These are phyloP conservation scores for Aureobasidium sp. DNA, from an alignment of 2,329 filamentous ascomycete genomes.

Conservation along the genomic window DNA sequence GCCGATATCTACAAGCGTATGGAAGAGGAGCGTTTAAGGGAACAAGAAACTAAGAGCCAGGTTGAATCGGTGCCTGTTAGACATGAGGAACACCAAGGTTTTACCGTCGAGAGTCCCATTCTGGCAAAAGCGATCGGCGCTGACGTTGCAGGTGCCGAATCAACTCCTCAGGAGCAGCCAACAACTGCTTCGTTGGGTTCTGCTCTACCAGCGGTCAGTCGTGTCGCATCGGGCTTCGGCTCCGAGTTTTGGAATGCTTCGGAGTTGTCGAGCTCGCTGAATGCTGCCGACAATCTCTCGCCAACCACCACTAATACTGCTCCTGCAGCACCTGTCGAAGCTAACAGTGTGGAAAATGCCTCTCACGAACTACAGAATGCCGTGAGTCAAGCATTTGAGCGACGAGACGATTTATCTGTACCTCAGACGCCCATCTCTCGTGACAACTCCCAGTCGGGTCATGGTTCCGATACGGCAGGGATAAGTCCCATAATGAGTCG, in stretches of 20 bases:
- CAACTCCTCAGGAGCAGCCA: neutral
- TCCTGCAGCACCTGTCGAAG: neutral
- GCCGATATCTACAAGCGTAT: slow-evolving; percentile 70
- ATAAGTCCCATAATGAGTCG: slow-evolving; percentile 61
- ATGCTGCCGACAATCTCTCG: neutral
- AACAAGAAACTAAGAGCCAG: slow-evolving; percentile 39
- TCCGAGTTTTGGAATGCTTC: slow-evolving; percentile 26
- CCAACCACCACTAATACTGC: neutral
- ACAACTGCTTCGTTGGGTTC: neutral
- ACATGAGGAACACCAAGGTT: slow-evolving; percentile 50
- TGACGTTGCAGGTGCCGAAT: neutral
- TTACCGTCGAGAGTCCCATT: slow-evolving; percentile 18
- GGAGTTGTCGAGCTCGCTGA: slow-evolving; percentile 1
- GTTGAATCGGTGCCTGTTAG: slow-evolving; percentile 22
- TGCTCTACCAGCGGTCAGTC: slow-evolving; percentile 36
- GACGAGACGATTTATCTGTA: slow-evolving; percentile 45
- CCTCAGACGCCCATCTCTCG: slow-evolving; percentile 47
- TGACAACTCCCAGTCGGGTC: slow-evolving; percentile 30
- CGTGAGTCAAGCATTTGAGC: slow-evolving; percentile 60
- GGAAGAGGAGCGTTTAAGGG: slow-evolving; percentile 52
- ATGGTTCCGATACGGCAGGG: slow-evolving; percentile 40
- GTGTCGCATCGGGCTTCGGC: slow-evolving; percentile 36
- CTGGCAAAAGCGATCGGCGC: slow-evolving; percentile 23
- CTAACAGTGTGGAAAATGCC: slow-evolving; percentile 35
- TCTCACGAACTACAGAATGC: slow-evolving; percentile 32